phyloP scores from a whole-genome alignment of 2,329 filamentous ascomycete species.

The Aureobasidium sp. region DNA sequence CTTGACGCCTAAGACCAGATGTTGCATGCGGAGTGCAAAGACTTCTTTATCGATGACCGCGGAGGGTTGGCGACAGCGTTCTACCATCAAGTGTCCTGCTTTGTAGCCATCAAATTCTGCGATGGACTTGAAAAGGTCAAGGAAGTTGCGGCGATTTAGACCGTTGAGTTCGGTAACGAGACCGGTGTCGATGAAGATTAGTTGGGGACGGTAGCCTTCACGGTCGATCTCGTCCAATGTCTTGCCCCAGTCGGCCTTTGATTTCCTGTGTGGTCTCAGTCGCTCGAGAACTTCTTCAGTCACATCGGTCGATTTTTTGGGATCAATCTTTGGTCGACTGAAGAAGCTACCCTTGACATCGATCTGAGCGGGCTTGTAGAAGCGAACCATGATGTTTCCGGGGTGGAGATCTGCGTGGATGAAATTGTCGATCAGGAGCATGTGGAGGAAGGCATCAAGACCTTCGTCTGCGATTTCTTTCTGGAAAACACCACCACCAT shows the following conservation, averaged over 20 bases:
- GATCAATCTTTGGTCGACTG: slow-evolving; percentile 21
- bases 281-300: slow-evolving; percentile 80
- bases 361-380: slow-evolving; percentile 74
- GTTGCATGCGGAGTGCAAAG: slow-evolving; percentile 94
- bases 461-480: slow-evolving; percentile 92
- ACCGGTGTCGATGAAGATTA: slow-evolving; percentile 96
- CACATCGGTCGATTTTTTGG: slow-evolving; percentile 56
- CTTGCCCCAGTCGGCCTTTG: slow-evolving; percentile 56
- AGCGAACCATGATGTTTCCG: slow-evolving; percentile 98
- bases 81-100: slow-evolving; percentile 90
- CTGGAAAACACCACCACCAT: slow-evolving; percentile 86
- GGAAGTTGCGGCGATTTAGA: slow-evolving; percentile 78
- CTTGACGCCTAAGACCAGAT: slow-evolving; percentile 86
- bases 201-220: slow-evolving; percentile 85
- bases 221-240: slow-evolving; percentile 69
- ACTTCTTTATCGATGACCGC: slow-evolving; percentile 82
- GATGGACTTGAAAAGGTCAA: slow-evolving; percentile 90
- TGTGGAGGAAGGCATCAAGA: slow-evolving; percentile 88
- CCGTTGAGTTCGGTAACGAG: slow-evolving; percentile 89
- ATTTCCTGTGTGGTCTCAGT: slow-evolving; percentile 64
- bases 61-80: slow-evolving; percentile 85
- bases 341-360: slow-evolving; percentile 39
- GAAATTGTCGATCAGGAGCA: slow-evolving; percentile 96
- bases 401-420: slow-evolving; percentile 94
- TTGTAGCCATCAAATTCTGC: slow-evolving; percentile 97